Evolutionary conservation across 805 yeast species (phyloP), one percentile per base, ranked within the genome.

Genomic region (Scheffersomyces coipomensis): DNA sequence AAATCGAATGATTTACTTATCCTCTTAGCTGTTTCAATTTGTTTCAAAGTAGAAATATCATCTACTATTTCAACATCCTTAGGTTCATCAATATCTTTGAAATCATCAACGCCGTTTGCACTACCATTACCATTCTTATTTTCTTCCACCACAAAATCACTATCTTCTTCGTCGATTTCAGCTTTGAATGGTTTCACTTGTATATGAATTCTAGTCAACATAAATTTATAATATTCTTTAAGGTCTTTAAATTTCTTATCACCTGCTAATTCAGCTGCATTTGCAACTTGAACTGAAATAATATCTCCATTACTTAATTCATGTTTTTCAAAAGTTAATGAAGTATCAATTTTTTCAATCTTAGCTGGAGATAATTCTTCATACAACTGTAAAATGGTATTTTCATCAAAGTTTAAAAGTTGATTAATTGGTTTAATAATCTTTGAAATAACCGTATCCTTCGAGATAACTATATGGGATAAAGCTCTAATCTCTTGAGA

Each of bases 241-340:
- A 72, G 63, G 37, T 58, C 55, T 11, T 55, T 55, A 29, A 55
- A 47, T 44, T 24, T 48, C 19, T 29, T 43, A 11, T 38, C 49
- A 4, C 38, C 39, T 19, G 49, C 49, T 15, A 45, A 42, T 27
- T 59, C 35, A 27, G 45, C 45, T 46, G 61, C 46, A 60, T 41
- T 33, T 5, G 52, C 27, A 1, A 57, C 46, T 39, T 66, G 68
- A 10, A 66, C 56, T 7, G 62, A 61, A 19, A 86, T 55, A 12
- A 86, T 83, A 53, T 86, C 95, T 50, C 95, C 95, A 41, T 73
- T 76, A 5, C 71, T 68, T 15, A 85, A 54, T 48, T 86, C 93
- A 27, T 73, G 64, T 42, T 76, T 73, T 46, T 73, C 76, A 52
- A 78, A 77, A 1, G 79, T 66, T 24, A 50, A 49, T n/a, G 47